Conservation (phyloP, 2,329 filamentous ascomycete genomes). For the Rosellinia necatrix region DNA sequence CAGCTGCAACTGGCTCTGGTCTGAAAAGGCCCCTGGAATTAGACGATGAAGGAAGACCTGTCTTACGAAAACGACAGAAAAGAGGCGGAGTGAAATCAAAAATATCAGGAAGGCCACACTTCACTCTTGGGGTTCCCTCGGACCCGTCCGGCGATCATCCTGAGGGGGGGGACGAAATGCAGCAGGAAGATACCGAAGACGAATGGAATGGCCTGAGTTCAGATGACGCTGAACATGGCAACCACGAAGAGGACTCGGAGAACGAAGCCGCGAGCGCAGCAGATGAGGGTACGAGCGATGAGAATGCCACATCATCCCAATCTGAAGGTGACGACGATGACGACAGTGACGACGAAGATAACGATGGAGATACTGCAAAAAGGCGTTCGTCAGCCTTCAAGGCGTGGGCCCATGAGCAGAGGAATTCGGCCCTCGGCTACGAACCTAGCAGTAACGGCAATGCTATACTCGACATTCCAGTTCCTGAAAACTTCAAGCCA, state of each 20-base stretch:
- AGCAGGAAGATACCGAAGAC: constrained; percentile 48
- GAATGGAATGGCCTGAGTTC: constrained; percentile 68
- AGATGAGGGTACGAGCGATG: constrained; percentile 23
- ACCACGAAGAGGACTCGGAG: constrained; percentile 36
- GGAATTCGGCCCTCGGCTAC: constrained; percentile 80
- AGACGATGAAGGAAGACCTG: constrained; percentile 76
- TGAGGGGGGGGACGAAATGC: constrained; percentile 12
- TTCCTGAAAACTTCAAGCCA: constrained; percentile 66
- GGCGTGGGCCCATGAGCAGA: constrained; percentile 84
- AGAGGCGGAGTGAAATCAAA: constrained; percentile 65
- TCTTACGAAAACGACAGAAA: constrained; percentile 82
- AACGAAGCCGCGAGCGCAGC: constrained; percentile 39
- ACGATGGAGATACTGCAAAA: constrained; percentile 41
- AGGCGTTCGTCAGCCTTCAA: constrained; percentile 76
- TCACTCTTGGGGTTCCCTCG: constrained; percentile 9
- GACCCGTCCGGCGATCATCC: constrained; percentile 35
- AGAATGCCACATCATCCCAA: constrained; percentile 40
- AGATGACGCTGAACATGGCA: constrained; percentile 43
- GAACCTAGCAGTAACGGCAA: constrained; percentile 51
- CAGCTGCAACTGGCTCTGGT: constrained; percentile 66
- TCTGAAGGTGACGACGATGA: constrained; percentile 43
- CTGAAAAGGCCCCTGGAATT: constrained; percentile 85
- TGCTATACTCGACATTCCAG: constrained; percentile 56
- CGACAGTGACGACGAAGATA: constrained; percentile 41
- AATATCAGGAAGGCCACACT: constrained; percentile 48